Conservation (phyloP, 345 rosid genomes). For the Eucalyptus regnans region DNA sequence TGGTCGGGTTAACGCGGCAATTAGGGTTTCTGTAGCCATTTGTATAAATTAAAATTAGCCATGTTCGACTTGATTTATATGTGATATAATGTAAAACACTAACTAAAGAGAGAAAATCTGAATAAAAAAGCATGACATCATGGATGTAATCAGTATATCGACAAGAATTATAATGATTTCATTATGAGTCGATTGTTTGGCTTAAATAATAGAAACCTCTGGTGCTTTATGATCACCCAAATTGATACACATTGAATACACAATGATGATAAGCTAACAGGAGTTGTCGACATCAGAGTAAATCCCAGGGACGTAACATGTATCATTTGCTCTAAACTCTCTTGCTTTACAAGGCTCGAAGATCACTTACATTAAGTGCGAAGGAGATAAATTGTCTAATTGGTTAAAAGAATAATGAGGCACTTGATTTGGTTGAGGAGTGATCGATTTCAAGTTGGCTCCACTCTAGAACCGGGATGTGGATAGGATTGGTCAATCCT, state of each 20-base stretch:
- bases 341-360: not conserved
- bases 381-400: not conserved
- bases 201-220: not conserved
- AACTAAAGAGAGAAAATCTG: not conserved
- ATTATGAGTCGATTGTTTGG: not conserved
- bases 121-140: not conserved
- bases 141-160: not conserved
- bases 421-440: not conserved
- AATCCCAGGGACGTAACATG: not conserved
- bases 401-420: not conserved
- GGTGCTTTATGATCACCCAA: not conserved
- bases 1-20: not conserved
- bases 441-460: not conserved
- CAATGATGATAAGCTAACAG: not conserved
- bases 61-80: not conserved
- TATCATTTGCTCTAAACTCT: not conserved
- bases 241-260: not conserved
- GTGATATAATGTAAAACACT: rapidly evolving
- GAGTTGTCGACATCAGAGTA: not conserved
- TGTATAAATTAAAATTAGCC: not conserved
- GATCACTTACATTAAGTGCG: not conserved
- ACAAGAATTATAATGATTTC: not conserved
- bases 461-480: not conserved
- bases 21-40: not conserved
- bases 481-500: not conserved